Evolutionary conservation across 305 asterid species (phyloP).

Genomic region (Withania somnifera): DNA sequence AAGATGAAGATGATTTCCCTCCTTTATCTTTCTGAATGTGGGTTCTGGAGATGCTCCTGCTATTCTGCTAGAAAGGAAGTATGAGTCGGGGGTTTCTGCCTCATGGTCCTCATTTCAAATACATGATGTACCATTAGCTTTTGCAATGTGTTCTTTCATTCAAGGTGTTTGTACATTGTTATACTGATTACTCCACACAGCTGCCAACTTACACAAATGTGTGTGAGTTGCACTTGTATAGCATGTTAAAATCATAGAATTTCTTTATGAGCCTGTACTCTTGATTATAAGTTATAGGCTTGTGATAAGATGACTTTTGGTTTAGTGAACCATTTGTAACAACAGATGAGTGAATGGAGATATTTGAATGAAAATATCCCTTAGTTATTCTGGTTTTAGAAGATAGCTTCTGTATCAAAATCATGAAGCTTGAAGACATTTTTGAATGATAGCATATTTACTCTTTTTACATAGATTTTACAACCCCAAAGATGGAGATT

Average conservation of each 20-base stretch:
- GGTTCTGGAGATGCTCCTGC: constrained; percentile 1
- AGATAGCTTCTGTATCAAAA: not conserved
- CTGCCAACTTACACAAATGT: not conserved
- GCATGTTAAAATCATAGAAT: not conserved
- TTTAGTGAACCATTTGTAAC: not conserved
- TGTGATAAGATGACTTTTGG: not conserved
- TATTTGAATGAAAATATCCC: not conserved
- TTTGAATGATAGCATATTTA: not conserved
- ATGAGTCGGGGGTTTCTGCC: constrained; percentile 34
- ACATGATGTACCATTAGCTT: not conserved
- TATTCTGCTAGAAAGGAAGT: constrained; percentile 4
- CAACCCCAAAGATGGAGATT: not conserved
- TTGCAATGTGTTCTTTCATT: not conserved
- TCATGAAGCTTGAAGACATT: not conserved
- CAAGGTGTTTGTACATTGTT: constrained; percentile 11
- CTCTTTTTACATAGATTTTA: not conserved
- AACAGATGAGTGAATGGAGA: not conserved
- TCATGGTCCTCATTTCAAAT: constrained; percentile 17
- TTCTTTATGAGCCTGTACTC: not conserved
- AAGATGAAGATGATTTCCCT: constrained; percentile 84
- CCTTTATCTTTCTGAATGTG: constrained; percentile 47
- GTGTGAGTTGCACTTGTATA: not conserved
- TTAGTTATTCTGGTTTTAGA: not conserved
- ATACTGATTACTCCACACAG: not conserved
- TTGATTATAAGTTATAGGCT: not conserved